Base-by-base conservation (phyloP, 768 basidiomycete genomes). In the Trametes coccinea region DNA sequence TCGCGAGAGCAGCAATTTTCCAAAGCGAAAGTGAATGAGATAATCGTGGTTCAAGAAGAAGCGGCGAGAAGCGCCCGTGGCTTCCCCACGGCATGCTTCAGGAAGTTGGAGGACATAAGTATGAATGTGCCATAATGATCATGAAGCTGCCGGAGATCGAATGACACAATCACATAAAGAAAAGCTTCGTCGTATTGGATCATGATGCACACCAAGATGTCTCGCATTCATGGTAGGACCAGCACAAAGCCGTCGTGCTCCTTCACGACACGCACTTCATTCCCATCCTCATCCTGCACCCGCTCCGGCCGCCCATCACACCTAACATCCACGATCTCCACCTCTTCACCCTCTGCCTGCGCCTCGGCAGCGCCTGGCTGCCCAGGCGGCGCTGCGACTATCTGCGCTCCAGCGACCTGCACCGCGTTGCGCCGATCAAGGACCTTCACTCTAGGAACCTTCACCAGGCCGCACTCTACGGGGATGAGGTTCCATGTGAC, bases 401-500 rank as follows among this genome's bases (percentile, higher is more conserved):
- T 16, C 17, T 33, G n/a, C 30, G 7, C 44, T 46, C 29, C 72
- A 53, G 60, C 56, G 10, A 68, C 70, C 49, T 63, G 63, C n/a
- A 72, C 65, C 5, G 64, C 73, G 34, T 74, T 79, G 53, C 89
- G 76, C 56, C 82, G 78, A 40, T 83, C 75, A n/a, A 76, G 67
- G 29, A 92, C 84, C 69, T 77, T 82, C 65, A 93, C 80, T 27
- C 76, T 74, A 14, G 92, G 92, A 22, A 89, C 67, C 62, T 71
- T 79, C 50, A 88, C 76, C 65, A 83, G 76, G 37, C 92, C 92
- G 71, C 89, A 91, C 61, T 90, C 88, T 41, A 92, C 72, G 1
- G 92, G 89, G 31, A 92, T 80, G 34, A 92, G 70, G 31, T 80
- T 82, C 89, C 90, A 93, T 9, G 74, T 74, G 22, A 93, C 53